Base-by-base conservation (phyloP, 805 yeast species). In the Crinitomyces ghanaensis region DNA sequence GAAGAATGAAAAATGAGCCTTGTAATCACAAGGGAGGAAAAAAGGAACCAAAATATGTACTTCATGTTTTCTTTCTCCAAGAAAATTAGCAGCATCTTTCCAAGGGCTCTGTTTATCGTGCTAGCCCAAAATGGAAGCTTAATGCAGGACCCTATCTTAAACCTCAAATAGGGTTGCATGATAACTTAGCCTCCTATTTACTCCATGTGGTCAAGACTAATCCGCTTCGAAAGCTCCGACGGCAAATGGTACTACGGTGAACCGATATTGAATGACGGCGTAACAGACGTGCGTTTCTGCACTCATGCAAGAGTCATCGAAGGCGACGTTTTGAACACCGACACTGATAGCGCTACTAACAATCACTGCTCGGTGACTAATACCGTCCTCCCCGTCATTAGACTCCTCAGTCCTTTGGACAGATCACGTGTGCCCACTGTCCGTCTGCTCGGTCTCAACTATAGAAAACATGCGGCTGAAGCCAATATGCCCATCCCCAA, bases 241-340 rank as follows among this genome's bases (percentile, higher is more conserved):
- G 68, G 66, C 14, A 45, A 53, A 31, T 52, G 48, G 17, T 61
- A 65, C 45, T 54, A 55, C 23, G 76, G 76, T 9, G 73, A 70
- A 36, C 72, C 72, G 5, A 58, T 68, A 31, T 48, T 65, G 11
- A 49, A 56, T 6, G 40, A 49, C 2, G 56, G 51, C 12, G 37
- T 43, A 6, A 34, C 40, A 6, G 72, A 68, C 39, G 56, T 64
- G 6, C 49, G 67, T 17, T 38, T 48, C 12, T 58, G 63, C 8
- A 53, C 48, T 30, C 49, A 54, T 21, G 76, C 76, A 4, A 43
- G 51, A 20, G 51, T 63, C 19, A 62, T 70, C 30, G 34, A 45
- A n/a, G 77, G 77, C 26, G 66, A 68, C 43, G 53, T 70, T 16
- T 61, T 68, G 31, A n/a, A n/a, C n/a, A n/a, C n/a, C n/a, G n/a